phyloP scores from a whole-genome alignment of 192 early-diverging fungal species.

The Coemansia sp. region DNA sequence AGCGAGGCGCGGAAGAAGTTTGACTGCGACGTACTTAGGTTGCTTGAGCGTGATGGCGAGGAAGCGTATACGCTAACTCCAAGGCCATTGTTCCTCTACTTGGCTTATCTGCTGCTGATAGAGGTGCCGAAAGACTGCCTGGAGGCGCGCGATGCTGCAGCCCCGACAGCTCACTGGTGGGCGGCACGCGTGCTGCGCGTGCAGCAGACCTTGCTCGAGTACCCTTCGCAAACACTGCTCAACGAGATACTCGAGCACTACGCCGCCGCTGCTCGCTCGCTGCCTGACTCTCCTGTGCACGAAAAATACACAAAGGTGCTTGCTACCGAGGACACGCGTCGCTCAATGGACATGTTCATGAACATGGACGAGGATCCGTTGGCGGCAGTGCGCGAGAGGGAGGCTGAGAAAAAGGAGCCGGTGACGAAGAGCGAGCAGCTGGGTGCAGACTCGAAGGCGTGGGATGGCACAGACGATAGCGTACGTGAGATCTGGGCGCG shows the following conservation, averaged over 20 bases:
- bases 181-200: constrained; percentile 65
- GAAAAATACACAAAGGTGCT: neutral
- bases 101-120: constrained; percentile 67
- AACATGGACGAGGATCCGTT: neutral
- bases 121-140: constrained; percentile 39
- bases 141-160: constrained; percentile 11
- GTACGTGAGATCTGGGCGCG: constrained; percentile 55
- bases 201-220: constrained; percentile 64
- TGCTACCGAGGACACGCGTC: neutral
- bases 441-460: constrained; percentile 1
- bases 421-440: constrained; percentile 8
- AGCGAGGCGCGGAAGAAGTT: constrained; percentile 30
- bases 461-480: constrained; percentile 8
- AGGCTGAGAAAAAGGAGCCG: neutral
- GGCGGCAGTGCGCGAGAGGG: neutral
- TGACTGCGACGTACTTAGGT: constrained; percentile 38
- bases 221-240: constrained; percentile 56
- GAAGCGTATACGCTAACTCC: constrained; percentile 78
- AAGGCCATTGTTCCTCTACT: constrained; percentile 62
- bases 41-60: constrained; percentile 76
- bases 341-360: neutral
- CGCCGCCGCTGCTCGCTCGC: neutral
- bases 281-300: constrained; percentile 25
- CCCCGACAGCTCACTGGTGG: constrained; percentile 67
- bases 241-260: constrained; percentile 46